Conservation (phyloP, 2,329 filamentous ascomycete species). For the Sclerotinia sclerotiorum region DNA sequence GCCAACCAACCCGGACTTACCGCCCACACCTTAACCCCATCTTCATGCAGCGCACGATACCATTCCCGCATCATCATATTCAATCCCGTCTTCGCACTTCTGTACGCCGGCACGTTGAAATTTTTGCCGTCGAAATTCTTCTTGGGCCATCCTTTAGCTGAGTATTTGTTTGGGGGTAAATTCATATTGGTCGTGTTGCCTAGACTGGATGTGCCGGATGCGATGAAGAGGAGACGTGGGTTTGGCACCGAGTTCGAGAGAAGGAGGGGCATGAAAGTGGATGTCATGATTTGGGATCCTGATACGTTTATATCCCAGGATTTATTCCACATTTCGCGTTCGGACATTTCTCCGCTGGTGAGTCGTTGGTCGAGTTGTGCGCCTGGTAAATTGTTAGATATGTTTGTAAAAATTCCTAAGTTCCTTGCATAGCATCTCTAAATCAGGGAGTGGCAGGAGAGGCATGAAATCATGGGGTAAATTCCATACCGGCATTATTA, state of each 20-base stretch:
- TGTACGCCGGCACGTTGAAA: slow-evolving; percentile 41
- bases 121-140: slow-evolving; percentile 28
- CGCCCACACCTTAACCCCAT: slow-evolving; percentile 52
- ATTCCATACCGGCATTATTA: slow-evolving; percentile 40
- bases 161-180: slow-evolving; percentile 33
- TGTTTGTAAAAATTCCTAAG: not conserved
- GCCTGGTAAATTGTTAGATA: slow-evolving; percentile 25
- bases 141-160: slow-evolving; percentile 45
- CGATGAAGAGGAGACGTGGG: slow-evolving; percentile 50
- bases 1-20: slow-evolving; percentile 52
- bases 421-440: too few relatives aligned
- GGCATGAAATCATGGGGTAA: slow-evolving; percentile 12
- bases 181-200: slow-evolving; percentile 36
- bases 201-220: slow-evolving; percentile 45
- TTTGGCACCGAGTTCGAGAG: slow-evolving; percentile 43
- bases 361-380: slow-evolving; percentile 40
- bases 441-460: too few relatives aligned
- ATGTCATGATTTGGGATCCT: slow-evolving; percentile 44
- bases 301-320: slow-evolving; percentile 48
- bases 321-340: slow-evolving; percentile 45
- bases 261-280: slow-evolving; percentile 45
- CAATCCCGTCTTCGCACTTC: slow-evolving; percentile 46
- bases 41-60: slow-evolving; percentile 45
- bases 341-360: slow-evolving; percentile 34
- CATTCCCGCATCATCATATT: slow-evolving; percentile 53